Conservation (phyloP, 192 early-diverging fungal genomes). For the Backusella australiensis region DNA sequence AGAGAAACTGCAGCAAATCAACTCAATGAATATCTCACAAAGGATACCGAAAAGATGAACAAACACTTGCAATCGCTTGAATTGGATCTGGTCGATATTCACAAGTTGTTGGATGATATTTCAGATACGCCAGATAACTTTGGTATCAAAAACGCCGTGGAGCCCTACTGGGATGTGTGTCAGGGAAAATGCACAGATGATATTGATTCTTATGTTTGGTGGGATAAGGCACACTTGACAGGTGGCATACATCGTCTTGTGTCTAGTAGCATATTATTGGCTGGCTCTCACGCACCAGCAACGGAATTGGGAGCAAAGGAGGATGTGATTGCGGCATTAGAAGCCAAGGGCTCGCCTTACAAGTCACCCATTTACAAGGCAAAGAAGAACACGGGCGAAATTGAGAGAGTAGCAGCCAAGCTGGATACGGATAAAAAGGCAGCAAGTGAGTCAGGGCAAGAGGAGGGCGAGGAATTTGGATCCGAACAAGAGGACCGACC, state of each 20-base stretch:
- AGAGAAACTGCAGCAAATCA: constrained; percentile 13
- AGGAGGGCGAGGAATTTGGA: not conserved
- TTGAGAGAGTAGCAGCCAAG: not conserved
- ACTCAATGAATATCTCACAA: constrained; percentile 9
- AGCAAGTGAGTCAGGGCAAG: not conserved
- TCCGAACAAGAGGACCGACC: not conserved
- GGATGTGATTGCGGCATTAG: not conserved
- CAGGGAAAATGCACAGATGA: constrained; percentile 26
- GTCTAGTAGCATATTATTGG: constrained; percentile 27
- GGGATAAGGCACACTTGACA: constrained; percentile 36
- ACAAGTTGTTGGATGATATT: constrained; percentile 26
- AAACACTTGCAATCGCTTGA: constrained; percentile 18
- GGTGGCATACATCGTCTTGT: constrained; percentile 32
- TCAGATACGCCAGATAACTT: constrained; percentile 15
- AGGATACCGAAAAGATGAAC: constrained; percentile 10
- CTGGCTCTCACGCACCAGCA: constrained; percentile 11
- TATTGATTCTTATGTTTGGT: constrained; percentile 34
- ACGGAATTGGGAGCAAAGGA: not conserved
- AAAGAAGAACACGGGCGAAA: not conserved
- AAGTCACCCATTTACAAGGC: constrained; percentile 13
- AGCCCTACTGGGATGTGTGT: constrained; percentile 33
- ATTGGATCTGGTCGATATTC: constrained; percentile 16
- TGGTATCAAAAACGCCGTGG: constrained; percentile 25
- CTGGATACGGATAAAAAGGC: constrained; percentile 2
- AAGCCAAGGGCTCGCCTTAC: not conserved